Conservation (phyloP, 495 filamentous ascomycete species). For the Chaetomium fimeti region DNA sequence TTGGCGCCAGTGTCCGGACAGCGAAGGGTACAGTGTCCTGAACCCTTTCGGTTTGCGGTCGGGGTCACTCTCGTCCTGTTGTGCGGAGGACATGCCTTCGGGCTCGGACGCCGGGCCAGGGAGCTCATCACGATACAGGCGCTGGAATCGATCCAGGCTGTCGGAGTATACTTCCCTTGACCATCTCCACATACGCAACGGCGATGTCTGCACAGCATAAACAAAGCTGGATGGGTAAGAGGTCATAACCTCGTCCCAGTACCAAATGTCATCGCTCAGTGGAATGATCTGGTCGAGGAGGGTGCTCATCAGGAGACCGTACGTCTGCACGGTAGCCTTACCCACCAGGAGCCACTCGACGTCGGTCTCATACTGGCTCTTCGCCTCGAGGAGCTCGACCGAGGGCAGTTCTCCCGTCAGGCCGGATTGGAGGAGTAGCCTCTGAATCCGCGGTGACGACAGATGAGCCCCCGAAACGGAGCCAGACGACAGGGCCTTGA, state of each 20-base stretch:
- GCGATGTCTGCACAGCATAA: conserved; percentile 81
- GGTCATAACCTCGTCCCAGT: conserved; percentile 83
- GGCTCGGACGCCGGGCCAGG: not conserved
- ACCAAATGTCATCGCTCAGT: conserved; percentile 79
- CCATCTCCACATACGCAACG: conserved; percentile 66
- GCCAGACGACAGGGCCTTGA: conserved; percentile 66
- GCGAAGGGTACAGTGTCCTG: conserved; percentile 17
- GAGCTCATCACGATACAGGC: conserved; percentile 22
- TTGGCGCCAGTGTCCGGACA: conserved; percentile 61
- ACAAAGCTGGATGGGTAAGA: conserved; percentile 69
- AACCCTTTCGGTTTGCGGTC: not conserved
- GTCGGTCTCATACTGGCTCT: conserved; percentile 61
- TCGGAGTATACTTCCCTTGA: conserved; percentile 60
- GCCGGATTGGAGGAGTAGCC: conserved; percentile 59
- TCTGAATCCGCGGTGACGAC: conserved; percentile 51
- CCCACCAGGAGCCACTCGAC: conserved; percentile 83
- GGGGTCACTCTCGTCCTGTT: not conserved
- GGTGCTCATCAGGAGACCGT: conserved; percentile 69
- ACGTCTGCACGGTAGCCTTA: conserved; percentile 82
- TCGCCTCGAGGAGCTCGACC: conserved; percentile 28
- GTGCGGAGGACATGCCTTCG: not conserved
- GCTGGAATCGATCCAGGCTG: conserved; percentile 49
- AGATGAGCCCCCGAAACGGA: conserved; percentile 57
- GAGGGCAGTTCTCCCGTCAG: conserved; percentile 27
- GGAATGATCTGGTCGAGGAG: conserved; percentile 78